Evolutionary conservation across 768 basidiomycete genomes (phyloP).

Genomic region (Boletellus emodensis): DNA sequence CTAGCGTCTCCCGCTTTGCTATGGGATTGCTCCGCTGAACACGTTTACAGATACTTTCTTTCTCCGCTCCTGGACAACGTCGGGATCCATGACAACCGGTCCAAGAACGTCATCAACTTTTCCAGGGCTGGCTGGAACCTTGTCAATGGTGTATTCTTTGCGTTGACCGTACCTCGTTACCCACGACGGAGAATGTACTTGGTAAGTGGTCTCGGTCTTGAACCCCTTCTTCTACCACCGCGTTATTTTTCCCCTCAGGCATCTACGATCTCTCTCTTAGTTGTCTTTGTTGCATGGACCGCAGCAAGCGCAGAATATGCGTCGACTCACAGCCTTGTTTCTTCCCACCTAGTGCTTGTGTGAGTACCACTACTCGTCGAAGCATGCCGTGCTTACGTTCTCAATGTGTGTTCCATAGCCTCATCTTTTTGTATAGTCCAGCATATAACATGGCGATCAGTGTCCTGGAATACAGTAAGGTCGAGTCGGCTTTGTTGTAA

Average conservation of each 20-base stretch:
- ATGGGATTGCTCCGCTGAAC: not conserved
- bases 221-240: no score
- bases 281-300: slow-evolving; percentile 16
- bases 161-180: slow-evolving; percentile 4
- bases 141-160: not conserved
- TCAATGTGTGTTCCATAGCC: not conserved
- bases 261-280: slow-evolving; percentile 11
- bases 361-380: not conserved
- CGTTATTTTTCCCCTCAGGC: not conserved
- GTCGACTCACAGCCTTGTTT: slow-evolving; percentile 2
- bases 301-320: slow-evolving; percentile 12
- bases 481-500: not conserved
- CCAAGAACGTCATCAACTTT: slow-evolving; percentile 15
- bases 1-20: no score
- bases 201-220: not conserved
- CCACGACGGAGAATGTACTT: slow-evolving; percentile 10
- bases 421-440: slow-evolving; percentile 7
- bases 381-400: no score
- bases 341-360: slow-evolving; percentile 9
- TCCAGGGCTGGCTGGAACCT: slow-evolving; percentile 4
- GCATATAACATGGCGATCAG: slow-evolving; percentile 6
- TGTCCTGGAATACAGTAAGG: slow-evolving; percentile 8
- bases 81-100: slow-evolving; percentile 13
- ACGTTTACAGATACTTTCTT: slow-evolving; percentile 5
- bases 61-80: slow-evolving; percentile 12